Conservation (phyloP, 2,329 filamentous ascomycete species). For the Leptographium lundbergii region DNA sequence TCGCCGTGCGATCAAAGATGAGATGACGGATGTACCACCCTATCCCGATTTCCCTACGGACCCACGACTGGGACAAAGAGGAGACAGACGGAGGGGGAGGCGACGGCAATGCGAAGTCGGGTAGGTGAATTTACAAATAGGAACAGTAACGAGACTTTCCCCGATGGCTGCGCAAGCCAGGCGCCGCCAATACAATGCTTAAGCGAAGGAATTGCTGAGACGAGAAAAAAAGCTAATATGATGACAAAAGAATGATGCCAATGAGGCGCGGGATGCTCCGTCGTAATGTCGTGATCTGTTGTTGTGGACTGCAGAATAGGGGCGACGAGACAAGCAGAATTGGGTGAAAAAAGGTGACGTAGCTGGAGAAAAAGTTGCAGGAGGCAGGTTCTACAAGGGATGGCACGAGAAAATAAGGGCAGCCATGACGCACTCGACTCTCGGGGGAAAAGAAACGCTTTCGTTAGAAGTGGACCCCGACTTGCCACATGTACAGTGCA, state of each 20-base stretch:
- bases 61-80: no score
- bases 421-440: constrained; percentile 4
- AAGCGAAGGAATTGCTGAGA: neutral
- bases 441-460: constrained; percentile 1
- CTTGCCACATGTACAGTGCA: neutral
- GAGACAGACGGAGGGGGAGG: no score
- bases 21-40: no score
- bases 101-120: no score
- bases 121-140: constrained; percentile 3
- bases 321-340: neutral
- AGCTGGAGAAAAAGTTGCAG: constrained; percentile 13
- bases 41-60: no score
- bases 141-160: neutral
- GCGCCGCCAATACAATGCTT: neutral
- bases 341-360: constrained; percentile 11
- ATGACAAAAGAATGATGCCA: neutral
- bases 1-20: neutral
- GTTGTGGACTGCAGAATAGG: neutral
- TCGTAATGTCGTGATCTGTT: neutral
- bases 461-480: neutral
- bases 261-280: neutral
- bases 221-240: constrained; percentile 3
- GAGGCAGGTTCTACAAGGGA: constrained; percentile 2
- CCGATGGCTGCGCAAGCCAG: neutral
- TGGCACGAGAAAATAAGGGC: constrained; percentile 3